phyloP scores from a whole-genome alignment of 2,329 filamentous ascomycete species.

The Fusarium pseudograminearum region DNA sequence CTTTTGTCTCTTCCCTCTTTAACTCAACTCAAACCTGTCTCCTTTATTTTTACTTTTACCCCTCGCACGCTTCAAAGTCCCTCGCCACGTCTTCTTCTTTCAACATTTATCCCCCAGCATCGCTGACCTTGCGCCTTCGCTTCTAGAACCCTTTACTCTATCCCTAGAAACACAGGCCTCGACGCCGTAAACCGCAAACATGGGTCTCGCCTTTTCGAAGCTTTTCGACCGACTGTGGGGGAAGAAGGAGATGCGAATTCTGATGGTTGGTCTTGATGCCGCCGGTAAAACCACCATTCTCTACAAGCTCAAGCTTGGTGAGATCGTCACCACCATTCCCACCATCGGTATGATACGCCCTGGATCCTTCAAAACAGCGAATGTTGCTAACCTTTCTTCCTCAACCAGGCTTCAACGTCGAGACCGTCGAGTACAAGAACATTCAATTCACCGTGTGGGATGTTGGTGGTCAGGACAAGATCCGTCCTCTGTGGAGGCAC shows the following conservation, averaged over 20 bases:
- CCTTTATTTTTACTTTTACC: constrained; percentile 19
- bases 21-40: constrained; percentile 13
- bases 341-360: constrained; percentile 79
- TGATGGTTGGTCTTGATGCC: constrained; percentile 99
- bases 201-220: constrained; percentile 99
- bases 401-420: constrained; percentile 91
- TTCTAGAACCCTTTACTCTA: constrained; percentile 44
- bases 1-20: constrained; percentile 29
- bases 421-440: constrained; percentile 99
- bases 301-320: constrained; percentile 99
- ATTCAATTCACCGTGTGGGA: constrained; percentile 99
- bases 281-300: constrained; percentile 99
- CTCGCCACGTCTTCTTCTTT: constrained; percentile 33
- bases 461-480: constrained; percentile 99
- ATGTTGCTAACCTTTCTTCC: constrained; percentile 40
- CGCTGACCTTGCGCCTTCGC: constrained; percentile 39
- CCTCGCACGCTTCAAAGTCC: constrained; percentile 28
- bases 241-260: constrained; percentile 99
- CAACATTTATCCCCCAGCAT: constrained; percentile 24
- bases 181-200: constrained; percentile 71
- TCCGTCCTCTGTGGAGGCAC: constrained; percentile 98
- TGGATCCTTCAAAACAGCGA: background rate
- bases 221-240: constrained; percentile 96
- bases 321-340: constrained; percentile 98
- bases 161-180: constrained; percentile 48